phyloP scores from a whole-genome alignment of 1,284 basidiomycete genomes.

The Neotropicomus parvogracilis region DNA sequence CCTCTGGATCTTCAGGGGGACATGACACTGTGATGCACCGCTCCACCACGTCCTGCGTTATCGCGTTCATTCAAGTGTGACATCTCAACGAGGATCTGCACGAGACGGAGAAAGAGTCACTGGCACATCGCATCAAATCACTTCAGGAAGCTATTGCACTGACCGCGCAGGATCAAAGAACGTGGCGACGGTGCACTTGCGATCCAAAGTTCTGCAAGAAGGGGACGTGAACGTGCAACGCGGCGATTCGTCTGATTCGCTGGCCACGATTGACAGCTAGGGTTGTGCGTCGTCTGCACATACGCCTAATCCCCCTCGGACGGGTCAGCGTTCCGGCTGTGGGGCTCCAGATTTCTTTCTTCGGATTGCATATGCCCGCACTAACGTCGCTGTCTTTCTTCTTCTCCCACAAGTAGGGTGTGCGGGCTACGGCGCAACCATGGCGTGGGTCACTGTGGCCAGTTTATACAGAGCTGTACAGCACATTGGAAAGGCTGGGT shows the following conservation, averaged over 20 bases:
- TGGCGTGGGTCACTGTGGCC: too few species aligned
- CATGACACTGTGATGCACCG: neutral
- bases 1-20: neutral
- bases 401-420: too few species aligned
- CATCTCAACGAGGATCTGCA: neutral
- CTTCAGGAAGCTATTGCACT: neutral
- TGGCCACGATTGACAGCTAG: neutral
- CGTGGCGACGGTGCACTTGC: neutral
- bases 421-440: too few species aligned
- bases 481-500: too few species aligned
- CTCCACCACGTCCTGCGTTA: neutral
- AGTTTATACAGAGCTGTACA: too few species aligned
- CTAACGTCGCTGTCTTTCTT: neutral
- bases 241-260: neutral
- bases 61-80: neutral
- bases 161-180: too few species aligned
- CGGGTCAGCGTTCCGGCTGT: neutral
- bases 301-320: neutral
- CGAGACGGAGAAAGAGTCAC: neutral
- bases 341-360: neutral
- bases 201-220: neutral
- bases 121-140: neutral
- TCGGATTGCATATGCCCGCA: neutral
- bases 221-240: neutral
- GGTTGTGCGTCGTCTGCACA: neutral